These are phyloP conservation scores for Phlegmacium glaucopus DNA, from an alignment of 768 basidiomycete species.

Conservation along the genomic window DNA sequence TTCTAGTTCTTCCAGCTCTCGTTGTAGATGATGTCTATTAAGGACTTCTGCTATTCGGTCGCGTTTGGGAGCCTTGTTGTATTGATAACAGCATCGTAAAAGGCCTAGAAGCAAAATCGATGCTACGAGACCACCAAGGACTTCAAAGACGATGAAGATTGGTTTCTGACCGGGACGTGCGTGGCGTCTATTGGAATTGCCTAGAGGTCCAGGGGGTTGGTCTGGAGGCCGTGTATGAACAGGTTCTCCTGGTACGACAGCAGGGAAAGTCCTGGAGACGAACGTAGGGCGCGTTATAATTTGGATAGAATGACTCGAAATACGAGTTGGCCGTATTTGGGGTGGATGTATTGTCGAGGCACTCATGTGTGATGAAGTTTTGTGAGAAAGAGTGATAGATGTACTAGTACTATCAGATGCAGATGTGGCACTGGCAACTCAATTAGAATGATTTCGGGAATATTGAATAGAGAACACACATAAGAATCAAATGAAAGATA, in stretches of 20 bases:
- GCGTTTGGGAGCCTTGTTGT: constrained; percentile 39
- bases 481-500: constrained; percentile 11
- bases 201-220: constrained; percentile 13
- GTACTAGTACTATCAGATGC: not conserved
- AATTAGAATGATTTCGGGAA: too few species aligned
- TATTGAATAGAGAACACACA: not conserved
- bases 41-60: constrained; percentile 42
- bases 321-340: not conserved
- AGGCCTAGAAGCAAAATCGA: constrained; percentile 32
- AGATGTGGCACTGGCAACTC: not conserved
- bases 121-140: constrained; percentile 39
- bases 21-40: constrained; percentile 43
- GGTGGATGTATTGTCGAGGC: not conserved
- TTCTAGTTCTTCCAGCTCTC: constrained; percentile 48
- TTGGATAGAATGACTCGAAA: constrained; percentile 3
- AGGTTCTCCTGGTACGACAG: constrained; percentile 2
- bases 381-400: constrained; percentile 2
- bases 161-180: constrained; percentile 23
- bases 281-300: constrained; percentile 4
- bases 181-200: constrained; percentile 3
- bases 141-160: constrained; percentile 42
- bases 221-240: not conserved
- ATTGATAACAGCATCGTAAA: constrained; percentile 41
- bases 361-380: not conserved
- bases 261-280: constrained; percentile 2